These are phyloP conservation scores for Xylariales sp. DNA, from an alignment of 2,329 filamentous ascomycete genomes.

Conservation along the genomic window DNA sequence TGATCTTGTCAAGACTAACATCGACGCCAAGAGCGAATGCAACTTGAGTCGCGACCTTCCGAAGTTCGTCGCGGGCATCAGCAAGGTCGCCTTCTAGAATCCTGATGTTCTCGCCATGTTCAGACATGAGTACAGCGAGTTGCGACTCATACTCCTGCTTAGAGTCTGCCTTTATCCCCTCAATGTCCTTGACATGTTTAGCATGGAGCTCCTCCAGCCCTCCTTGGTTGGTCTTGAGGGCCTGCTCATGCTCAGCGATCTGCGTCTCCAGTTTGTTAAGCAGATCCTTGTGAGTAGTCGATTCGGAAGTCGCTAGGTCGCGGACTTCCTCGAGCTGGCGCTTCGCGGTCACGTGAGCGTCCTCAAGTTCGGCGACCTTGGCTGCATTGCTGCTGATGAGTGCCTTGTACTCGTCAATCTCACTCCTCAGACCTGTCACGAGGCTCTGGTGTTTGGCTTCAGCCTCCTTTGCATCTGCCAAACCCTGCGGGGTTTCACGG, in stretches of 20 bases:
- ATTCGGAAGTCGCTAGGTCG: conserved; percentile 43
- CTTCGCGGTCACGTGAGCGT: conserved; percentile 62
- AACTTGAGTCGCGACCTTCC: conserved; percentile 60
- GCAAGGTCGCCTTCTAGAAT: conserved; percentile 58
- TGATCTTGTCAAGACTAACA: conserved; percentile 63
- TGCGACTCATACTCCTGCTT: conserved; percentile 54
- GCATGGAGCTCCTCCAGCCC: conserved; percentile 44
- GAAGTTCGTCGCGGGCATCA: conserved; percentile 62
- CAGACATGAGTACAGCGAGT: conserved; percentile 52
- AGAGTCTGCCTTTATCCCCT: conserved; percentile 42
- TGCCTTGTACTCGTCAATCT: conserved; percentile 77
- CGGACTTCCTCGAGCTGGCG: conserved; percentile 65
- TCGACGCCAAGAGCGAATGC: conserved; percentile 56
- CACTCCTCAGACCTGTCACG: conserved; percentile 58
- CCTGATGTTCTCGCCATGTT: conserved; percentile 53
- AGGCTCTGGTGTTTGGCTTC: conserved; percentile 54
- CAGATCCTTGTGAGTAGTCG: conserved; percentile 41
- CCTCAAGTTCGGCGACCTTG: conserved; percentile 70
- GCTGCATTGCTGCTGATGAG: conserved; percentile 64
- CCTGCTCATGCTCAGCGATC: conserved; percentile 54
- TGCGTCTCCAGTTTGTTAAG: conserved; percentile 52
- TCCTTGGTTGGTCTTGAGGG: conserved; percentile 51
- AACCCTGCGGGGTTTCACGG: conserved; percentile 34
- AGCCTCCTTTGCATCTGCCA: conserved; percentile 42
- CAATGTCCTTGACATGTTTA: conserved; percentile 46